Evolutionary conservation across 2,329 filamentous ascomycete genomes (phyloP).

Genomic region (Stylonectria norvegica): DNA sequence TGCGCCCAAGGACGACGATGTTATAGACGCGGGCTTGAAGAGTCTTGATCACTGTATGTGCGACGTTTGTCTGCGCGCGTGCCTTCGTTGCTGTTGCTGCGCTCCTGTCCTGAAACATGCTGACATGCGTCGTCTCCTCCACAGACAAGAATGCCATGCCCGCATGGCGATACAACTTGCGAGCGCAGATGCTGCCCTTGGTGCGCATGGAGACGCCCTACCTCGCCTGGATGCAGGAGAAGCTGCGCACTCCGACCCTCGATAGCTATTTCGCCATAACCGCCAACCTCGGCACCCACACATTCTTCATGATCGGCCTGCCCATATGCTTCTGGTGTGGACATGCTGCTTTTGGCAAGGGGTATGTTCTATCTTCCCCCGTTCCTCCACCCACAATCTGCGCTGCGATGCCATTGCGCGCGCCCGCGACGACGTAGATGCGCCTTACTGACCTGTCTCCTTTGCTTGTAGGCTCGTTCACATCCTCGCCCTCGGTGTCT

Average conservation of each 20-base stretch:
- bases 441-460: conserved; percentile 16
- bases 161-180: conserved; percentile 80
- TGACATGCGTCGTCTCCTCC: background rate
- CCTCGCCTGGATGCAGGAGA: conserved; percentile 80
- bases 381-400: background rate
- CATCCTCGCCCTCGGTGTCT: conserved; percentile 74
- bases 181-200: conserved; percentile 78
- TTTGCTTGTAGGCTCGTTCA: conserved; percentile 57
- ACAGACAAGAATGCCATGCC: conserved; percentile 80
- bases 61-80: background rate
- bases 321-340: conserved; percentile 98
- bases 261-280: conserved; percentile 97
- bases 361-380: conserved; percentile 55
- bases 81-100: background rate
- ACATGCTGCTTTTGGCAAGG: conserved; percentile 78
- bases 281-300: conserved; percentile 94
- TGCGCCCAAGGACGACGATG: conserved; percentile 23
- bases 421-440: background rate
- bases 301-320: conserved; percentile 95
- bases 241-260: conserved; percentile 74
- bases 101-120: background rate
- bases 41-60: conserved; percentile 72
- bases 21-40: conserved; percentile 69
- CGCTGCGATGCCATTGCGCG: background rate
- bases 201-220: conserved; percentile 95